Conservation (phyloP, 2,329 filamentous ascomycete genomes). For the Aspergillus sp. region DNA sequence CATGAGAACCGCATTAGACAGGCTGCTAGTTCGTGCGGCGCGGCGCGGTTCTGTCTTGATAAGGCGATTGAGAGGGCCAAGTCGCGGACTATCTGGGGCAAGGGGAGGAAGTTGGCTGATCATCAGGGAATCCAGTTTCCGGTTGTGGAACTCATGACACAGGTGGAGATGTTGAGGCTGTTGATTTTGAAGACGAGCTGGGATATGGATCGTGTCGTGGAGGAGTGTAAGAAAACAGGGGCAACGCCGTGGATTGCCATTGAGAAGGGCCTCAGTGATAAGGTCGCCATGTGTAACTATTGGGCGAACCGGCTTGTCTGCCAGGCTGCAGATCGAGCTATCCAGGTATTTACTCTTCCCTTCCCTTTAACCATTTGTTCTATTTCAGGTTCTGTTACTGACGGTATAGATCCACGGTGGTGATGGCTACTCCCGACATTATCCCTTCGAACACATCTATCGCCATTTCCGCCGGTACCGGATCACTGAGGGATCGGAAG, state of each 20-base stretch:
- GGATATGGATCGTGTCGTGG: slow-evolving; percentile 56
- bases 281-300: slow-evolving; percentile 67
- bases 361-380: not conserved
- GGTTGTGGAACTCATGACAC: slow-evolving; percentile 61
- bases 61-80: slow-evolving; percentile 58
- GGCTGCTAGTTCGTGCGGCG: slow-evolving; percentile 51
- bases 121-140: slow-evolving; percentile 67
- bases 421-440: slow-evolving; percentile 58
- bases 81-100: slow-evolving; percentile 41
- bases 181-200: slow-evolving; percentile 62
- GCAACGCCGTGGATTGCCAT: slow-evolving; percentile 49
- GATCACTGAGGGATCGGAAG: slow-evolving; percentile 65
- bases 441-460: slow-evolving; percentile 66
- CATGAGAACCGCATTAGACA: slow-evolving; percentile 67
- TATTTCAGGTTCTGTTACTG: not conserved
- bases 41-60: slow-evolving; percentile 61
- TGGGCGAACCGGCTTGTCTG: slow-evolving; percentile 63
- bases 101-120: slow-evolving; percentile 27
- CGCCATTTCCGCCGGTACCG: slow-evolving; percentile 62
- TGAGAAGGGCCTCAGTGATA: slow-evolving; percentile 59
- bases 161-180: slow-evolving; percentile 62
- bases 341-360: slow-evolving; percentile 46
- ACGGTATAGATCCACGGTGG: slow-evolving; percentile 51
- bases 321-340: slow-evolving; percentile 62
- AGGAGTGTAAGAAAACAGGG: slow-evolving; percentile 28